Percentiles rank a stretch among this genome's conserved stretches.
These are phyloP conservation scores for Ceratocystis huliohia DNA, from an alignment of 2,329 filamentous ascomycete species.

Conservation along the genomic window DNA sequence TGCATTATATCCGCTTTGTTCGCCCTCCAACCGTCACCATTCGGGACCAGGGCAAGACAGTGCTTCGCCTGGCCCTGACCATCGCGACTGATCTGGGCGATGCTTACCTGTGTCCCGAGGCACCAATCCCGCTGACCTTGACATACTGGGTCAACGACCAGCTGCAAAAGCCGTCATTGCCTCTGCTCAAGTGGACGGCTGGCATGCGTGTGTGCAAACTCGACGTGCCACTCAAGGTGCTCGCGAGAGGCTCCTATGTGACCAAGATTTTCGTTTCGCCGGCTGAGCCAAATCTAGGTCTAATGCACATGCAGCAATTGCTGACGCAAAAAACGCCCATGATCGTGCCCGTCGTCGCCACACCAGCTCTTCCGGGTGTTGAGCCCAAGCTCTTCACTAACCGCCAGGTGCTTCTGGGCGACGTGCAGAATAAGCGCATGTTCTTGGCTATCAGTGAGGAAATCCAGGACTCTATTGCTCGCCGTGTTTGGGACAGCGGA, in stretches of 20 bases:
- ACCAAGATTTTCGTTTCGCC: conserved; percentile 20
- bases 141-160: conserved; percentile 27
- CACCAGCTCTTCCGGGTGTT: conserved; percentile 8
- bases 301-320: conserved; percentile 17
- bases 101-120: conserved; percentile 37
- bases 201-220: conserved; percentile 33
- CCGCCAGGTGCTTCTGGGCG: conserved; percentile 18
- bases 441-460: conserved; percentile 37
- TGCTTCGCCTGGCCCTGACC: conserved; percentile 37
- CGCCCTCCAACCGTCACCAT: conserved; percentile 31
- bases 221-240: conserved; percentile 21
- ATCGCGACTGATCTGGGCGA: conserved; percentile 48
- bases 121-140: conserved; percentile 33
- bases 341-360: conserved; percentile 19
- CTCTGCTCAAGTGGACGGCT: conserved; percentile 26
- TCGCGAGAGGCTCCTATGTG: conserved; percentile 19
- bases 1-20: conserved; percentile 47
- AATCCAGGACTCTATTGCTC: conserved; percentile 46
- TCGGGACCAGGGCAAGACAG: conserved; percentile 22
- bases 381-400: conserved; percentile 18
- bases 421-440: conserved; percentile 19
- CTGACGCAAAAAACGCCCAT: conserved; percentile 15
- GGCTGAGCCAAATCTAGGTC: conserved; percentile 15
- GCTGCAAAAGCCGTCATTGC: conserved; percentile 24
- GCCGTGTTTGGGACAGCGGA: conserved; percentile 48